Evolutionary conservation across 768 basidiomycete species (phyloP).

Genomic region (Tylopilus rubrobrunneus): DNA sequence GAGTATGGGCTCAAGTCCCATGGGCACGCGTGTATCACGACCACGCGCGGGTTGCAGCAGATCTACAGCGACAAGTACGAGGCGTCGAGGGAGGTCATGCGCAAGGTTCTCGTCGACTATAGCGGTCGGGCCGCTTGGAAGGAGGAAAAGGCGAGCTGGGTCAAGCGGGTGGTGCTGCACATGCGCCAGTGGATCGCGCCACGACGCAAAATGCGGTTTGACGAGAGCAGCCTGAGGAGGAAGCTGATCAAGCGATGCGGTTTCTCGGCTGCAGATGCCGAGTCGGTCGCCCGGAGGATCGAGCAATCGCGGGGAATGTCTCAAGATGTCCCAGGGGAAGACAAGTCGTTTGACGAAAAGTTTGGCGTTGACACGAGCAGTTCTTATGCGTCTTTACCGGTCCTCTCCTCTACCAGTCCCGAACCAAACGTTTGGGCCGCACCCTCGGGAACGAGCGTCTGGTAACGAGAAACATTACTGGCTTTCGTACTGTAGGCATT

Average conservation of each 20-base stretch:
- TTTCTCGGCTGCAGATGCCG: slow-evolving; percentile 19
- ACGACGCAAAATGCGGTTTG: slow-evolving; percentile 7
- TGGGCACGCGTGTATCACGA: slow-evolving; percentile 40
- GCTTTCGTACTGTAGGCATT: not conserved
- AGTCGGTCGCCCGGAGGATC: slow-evolving; percentile 17
- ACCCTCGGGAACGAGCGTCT: too few relatives aligned
- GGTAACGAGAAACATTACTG: too few relatives aligned
- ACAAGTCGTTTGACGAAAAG: slow-evolving; percentile 19
- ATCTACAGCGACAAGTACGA: slow-evolving; percentile 31
- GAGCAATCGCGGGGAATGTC: slow-evolving; percentile 8
- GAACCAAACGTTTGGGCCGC: too few relatives aligned
- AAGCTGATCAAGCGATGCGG: slow-evolving; percentile 24
- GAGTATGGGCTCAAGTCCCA: slow-evolving; percentile 31
- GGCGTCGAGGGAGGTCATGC: slow-evolving; percentile 27
- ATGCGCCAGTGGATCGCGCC: slow-evolving; percentile 25
- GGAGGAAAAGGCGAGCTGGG: slow-evolving; percentile 25
- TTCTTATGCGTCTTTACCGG: slow-evolving; percentile 10
- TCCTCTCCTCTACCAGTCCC: slow-evolving; percentile 1
- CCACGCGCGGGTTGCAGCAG: slow-evolving; percentile 22
- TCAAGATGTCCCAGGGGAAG: slow-evolving; percentile 10
- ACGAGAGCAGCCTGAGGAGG: slow-evolving; percentile 12
- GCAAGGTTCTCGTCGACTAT: slow-evolving; percentile 13
- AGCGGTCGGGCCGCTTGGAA: slow-evolving; percentile 18
- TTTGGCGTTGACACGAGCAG: slow-evolving; percentile 4
- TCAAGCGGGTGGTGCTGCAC: slow-evolving; percentile 23